Base-by-base conservation (phyloP, 108 stramenopile genomes). In the Bacterosira constricta region DNA sequence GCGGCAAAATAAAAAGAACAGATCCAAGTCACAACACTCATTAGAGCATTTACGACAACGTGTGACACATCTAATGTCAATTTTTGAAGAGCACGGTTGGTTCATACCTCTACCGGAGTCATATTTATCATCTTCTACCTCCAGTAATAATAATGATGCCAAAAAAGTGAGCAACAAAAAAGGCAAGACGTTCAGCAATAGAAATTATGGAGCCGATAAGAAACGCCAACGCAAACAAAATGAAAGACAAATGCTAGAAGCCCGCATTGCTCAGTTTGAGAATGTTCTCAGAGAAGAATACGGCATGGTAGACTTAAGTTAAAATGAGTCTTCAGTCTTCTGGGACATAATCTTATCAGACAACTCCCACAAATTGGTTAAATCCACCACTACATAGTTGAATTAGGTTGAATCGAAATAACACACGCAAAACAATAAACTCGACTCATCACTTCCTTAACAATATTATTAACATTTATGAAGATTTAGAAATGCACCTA, bases 151-250 rank as follows among this genome's bases (percentile, higher is more conserved):
- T n/a, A n/a, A n/a, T n/a, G n/a, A n/a, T n/a, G 38, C 1, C 17
- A 37, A 13, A 25, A 25, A 27, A 25, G 7, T 20, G 9, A 32
- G 18, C 21, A 31, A 55, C 15, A 65, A 29, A 34, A 65, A 54
- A 51, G 63, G 63, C 6, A 65, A 51, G 49, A 18, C 54, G 51
- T 65, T 51, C 51, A 65, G 63, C 12, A 65, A 65, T 55, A 26
- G 63, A 21, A 65, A 65, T 52, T 65, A 65, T 29, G 63, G 63
- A 8, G 52, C 50, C 6, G 63, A 65, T 55, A 65, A 65, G 52
- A 65, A 65, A 35, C 51, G 63, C 6, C 63, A 65, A 34, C 63
- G 63, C 23, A 65, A 65, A 23, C 27, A 30, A 30, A 54, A 20
- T 51, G 63, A 65, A 34, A 65, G 63, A 23, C 15, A 17, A 23